Evolutionary conservation across 2,329 filamentous ascomycete species (phyloP).

Genomic region (Pestalotiopsis sp.): DNA sequence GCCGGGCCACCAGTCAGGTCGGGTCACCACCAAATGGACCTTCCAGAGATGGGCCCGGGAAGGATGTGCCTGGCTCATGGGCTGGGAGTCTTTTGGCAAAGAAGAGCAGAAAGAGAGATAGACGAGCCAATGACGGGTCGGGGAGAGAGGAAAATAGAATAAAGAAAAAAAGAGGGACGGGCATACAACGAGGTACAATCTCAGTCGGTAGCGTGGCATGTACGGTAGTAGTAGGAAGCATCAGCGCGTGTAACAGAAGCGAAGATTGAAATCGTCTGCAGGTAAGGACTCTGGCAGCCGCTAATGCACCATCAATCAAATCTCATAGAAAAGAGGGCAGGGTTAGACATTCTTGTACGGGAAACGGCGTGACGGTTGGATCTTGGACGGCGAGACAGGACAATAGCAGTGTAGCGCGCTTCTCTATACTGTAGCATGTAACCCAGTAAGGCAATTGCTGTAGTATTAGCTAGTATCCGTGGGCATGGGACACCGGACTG

Average conservation of each 20-base stretch:
- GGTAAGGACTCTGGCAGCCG: constrained; percentile 32
- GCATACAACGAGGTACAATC: too few relatives aligned
- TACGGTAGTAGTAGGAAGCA: too few relatives aligned
- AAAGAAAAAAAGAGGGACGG: background rate
- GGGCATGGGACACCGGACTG: too few relatives aligned
- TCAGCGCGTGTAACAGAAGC: background rate
- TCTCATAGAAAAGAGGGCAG: constrained; percentile 22
- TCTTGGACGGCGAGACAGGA: constrained; percentile 16
- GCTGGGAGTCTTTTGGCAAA: constrained; percentile 21
- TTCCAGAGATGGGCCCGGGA: constrained; percentile 22
- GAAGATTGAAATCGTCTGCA: constrained; percentile 21
- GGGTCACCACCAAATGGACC: constrained; percentile 12
- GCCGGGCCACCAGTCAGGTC: constrained; percentile 26
- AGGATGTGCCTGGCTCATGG: constrained; percentile 38
- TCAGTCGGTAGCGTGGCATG: too few relatives aligned
- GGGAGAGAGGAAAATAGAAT: background rate
- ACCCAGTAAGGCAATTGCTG: background rate
- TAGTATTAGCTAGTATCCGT: constrained; percentile 17
- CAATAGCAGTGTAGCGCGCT: background rate
- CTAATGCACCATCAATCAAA: constrained; percentile 40
- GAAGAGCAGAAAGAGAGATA: constrained; percentile 22
- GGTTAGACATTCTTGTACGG: constrained; percentile 30
- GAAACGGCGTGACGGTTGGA: constrained; percentile 20
- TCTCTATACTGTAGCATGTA: background rate
- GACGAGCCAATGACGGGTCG: background rate